Percentiles rank a stretch among this genome's conserved stretches.
Evolutionary conservation across 176 grass and related monocot genomes (phyloP).

Genomic region (Typha latifolia): DNA sequence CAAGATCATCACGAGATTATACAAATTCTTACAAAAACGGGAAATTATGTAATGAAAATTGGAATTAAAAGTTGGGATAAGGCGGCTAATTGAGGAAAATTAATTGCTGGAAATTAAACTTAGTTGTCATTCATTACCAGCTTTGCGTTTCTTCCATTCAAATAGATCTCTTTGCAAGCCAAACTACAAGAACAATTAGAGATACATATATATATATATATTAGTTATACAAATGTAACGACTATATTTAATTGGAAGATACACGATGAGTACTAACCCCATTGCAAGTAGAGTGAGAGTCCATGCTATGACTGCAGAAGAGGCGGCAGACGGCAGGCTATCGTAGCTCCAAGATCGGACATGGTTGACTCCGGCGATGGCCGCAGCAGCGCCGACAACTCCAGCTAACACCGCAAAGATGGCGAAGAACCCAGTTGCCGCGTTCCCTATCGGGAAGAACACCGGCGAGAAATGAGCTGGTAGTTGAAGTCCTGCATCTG

Average conservation of each 20-base stretch:
- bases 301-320: conserved; percentile 71
- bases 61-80: neutral
- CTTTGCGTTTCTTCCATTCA: conserved; percentile 72
- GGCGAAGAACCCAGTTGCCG: conserved; percentile 82
- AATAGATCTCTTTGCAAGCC: conserved; percentile 75
- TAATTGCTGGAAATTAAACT: neutral
- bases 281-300: conserved; percentile 80
- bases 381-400: conserved; percentile 64
- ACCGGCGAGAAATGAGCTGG: conserved; percentile 83
- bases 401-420: conserved; percentile 73
- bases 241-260: neutral
- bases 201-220: too few relatives aligned
- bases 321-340: conserved; percentile 63
- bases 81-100: neutral
- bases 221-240: neutral
- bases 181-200: conserved; percentile 34
- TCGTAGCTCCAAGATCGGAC: conserved; percentile 40
- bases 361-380: conserved; percentile 63
- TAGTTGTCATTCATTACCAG: conserved; percentile 32
- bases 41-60: neutral
- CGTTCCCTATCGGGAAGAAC: conserved; percentile 90
- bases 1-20: neutral
- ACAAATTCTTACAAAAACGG: neutral
- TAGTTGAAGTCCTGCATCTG: conserved; percentile 38
- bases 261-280: conserved; percentile 36